A percentile compares a stretch with the other conserved stretches of the same genome.
Conservation (phyloP, 768 basidiomycete genomes). For the Mrakia blollopis region DNA sequence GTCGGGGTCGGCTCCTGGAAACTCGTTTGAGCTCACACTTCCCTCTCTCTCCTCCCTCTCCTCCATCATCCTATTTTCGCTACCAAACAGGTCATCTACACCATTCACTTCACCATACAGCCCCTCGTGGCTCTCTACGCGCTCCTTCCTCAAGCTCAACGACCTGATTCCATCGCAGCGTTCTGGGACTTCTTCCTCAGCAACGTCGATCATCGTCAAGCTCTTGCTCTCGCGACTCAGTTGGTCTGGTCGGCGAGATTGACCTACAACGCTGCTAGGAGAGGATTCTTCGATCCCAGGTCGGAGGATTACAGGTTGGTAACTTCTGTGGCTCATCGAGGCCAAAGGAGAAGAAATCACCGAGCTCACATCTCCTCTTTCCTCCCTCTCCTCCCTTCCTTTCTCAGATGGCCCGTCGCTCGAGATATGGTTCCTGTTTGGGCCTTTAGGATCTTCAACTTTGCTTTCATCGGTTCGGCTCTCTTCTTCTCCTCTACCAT, state of each 20-base stretch:
- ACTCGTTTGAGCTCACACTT: not conserved
- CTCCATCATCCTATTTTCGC: not conserved
- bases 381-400: not conserved
- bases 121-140: slow-evolving; percentile 23
- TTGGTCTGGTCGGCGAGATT: slow-evolving; percentile 20
- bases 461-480: slow-evolving; percentile 29
- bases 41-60: not conserved
- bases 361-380: no score
- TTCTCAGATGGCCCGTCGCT: slow-evolving; percentile 2
- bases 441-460: slow-evolving; percentile 24
- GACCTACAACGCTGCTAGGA: slow-evolving; percentile 25
- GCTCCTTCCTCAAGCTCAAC: not conserved
- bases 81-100: not conserved
- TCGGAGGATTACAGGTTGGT: slow-evolving; percentile 31
- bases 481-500: not conserved
- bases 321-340: not conserved
- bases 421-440: slow-evolving; percentile 1
- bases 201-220: slow-evolving; percentile 7
- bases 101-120: slow-evolving; percentile 28
- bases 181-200: not conserved
- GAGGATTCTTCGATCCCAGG: slow-evolving; percentile 29
- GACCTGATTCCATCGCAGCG: not conserved
- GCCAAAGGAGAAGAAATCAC: not conserved
- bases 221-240: slow-evolving; percentile 27
- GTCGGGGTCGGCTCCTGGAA: not conserved